phyloP scores from a whole-genome alignment of 2,329 filamentous ascomycete species.

The Penicillium griseofulvum region DNA sequence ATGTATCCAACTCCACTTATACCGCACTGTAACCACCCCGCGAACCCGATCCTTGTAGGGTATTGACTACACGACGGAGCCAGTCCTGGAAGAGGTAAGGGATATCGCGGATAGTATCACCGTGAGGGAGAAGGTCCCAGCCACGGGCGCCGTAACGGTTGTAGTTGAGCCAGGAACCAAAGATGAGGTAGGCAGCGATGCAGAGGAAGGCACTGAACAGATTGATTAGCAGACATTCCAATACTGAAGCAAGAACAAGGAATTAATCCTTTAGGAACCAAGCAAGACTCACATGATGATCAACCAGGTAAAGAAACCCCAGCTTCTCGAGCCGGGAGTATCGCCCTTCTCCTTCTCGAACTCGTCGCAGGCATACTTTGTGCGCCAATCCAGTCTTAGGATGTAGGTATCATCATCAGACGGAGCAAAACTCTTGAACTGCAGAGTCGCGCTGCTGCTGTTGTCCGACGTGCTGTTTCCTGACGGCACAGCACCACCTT shows the following conservation, averaged over 20 bases:
- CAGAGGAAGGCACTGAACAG: conserved; percentile 73
- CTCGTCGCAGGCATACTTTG: conserved; percentile 78
- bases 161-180: conserved; percentile 98
- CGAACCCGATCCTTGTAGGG: conserved; percentile 76
- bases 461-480: not conserved
- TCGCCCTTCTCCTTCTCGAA: conserved; percentile 48
- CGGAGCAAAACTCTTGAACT: conserved; percentile 70
- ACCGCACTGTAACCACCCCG: conserved; percentile 95
- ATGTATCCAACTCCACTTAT: conserved; percentile 46
- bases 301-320: conserved; percentile 98
- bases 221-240: not conserved
- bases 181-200: conserved; percentile 88
- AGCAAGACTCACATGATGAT: conserved; percentile 74
- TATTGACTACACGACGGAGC: conserved; percentile 73
- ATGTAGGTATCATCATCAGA: conserved; percentile 60
- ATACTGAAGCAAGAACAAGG: not conserved
- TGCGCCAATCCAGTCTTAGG: conserved; percentile 77
- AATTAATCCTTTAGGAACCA: not conserved
- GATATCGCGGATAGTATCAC: conserved; percentile 85
- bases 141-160: conserved; percentile 92
- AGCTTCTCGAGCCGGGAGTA: conserved; percentile 52
- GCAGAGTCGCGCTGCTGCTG: conserved; percentile 61
- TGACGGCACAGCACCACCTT: conserved; percentile 11
- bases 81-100: conserved; percentile 92
- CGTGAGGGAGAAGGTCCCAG: conserved; percentile 91